Conservation (phyloP, 208 protist species). For the Trypanosoma theileri region DNA sequence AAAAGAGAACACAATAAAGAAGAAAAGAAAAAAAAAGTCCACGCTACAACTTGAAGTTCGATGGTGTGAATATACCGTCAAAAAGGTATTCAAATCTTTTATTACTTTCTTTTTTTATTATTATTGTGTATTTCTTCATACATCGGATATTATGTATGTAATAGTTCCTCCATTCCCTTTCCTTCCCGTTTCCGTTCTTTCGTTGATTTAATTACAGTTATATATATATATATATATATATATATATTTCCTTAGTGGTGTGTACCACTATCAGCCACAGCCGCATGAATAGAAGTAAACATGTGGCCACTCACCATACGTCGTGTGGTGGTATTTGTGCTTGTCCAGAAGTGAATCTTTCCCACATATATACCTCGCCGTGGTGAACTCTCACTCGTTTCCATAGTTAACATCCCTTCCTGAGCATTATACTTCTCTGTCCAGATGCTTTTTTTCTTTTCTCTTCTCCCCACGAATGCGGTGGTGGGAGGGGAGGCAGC, state of each 20-base stretch:
- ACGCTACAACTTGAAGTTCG: too few relatives aligned
- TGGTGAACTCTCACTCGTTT: background rate
- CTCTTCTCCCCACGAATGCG: too few relatives aligned
- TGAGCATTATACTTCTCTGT: too few relatives aligned
- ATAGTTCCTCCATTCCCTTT: background rate
- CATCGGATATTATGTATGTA: background rate
- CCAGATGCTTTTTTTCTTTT: background rate
- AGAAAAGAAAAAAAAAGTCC: too few relatives aligned
- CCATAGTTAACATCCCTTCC: background rate
- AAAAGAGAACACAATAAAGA: too few relatives aligned
- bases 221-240: conserved; percentile 5
- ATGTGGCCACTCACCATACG: conserved; percentile 20
- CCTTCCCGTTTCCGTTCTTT: background rate
- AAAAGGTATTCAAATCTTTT: too few relatives aligned
- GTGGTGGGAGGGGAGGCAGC: too few relatives aligned
- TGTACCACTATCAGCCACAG: background rate
- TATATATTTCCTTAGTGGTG: too few relatives aligned
- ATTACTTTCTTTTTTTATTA: too few relatives aligned
- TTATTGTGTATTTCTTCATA: too few relatives aligned
- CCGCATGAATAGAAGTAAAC: conserved; percentile 13
- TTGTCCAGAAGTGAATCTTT: conserved; percentile 33
- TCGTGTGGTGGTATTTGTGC: conserved; percentile 10
- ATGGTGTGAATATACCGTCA: too few relatives aligned
- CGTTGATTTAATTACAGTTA: background rate
- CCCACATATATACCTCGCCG: conserved; percentile 23